Percentiles rank a stretch among this genome's conserved stretches.
These are phyloP conservation scores for Rhizodiscina lignyota DNA, from an alignment of 495 filamentous ascomycete species.

Conservation along the genomic window DNA sequence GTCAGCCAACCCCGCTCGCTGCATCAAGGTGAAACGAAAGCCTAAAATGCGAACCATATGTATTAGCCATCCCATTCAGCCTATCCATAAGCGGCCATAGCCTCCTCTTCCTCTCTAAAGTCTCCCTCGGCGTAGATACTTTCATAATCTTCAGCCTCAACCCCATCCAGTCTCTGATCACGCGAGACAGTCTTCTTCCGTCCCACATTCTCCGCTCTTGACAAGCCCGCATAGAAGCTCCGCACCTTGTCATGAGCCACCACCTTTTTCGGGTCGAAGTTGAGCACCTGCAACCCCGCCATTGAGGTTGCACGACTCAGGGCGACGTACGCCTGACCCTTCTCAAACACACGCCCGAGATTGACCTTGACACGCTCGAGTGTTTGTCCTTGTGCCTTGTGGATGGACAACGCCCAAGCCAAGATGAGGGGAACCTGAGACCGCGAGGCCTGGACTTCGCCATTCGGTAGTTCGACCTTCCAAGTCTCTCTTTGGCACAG, in stretches of 20 bases:
- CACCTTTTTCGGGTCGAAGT: conserved; percentile 81
- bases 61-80: too few species aligned
- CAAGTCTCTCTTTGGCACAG: conserved; percentile 76
- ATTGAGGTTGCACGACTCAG: conserved; percentile 74
- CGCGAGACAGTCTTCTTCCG: too few species aligned
- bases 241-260: conserved; percentile 84
- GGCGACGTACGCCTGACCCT: conserved; percentile 79
- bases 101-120: too few species aligned
- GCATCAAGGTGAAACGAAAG: too few species aligned
- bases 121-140: too few species aligned
- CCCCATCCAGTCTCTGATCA: too few species aligned
- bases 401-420: conserved; percentile 92
- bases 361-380: conserved; percentile 91
- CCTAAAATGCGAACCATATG: too few species aligned
- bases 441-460: conserved; percentile 78
- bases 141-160: too few species aligned
- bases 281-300: conserved; percentile 70
- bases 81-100: too few species aligned
- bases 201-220: conserved; percentile 28
- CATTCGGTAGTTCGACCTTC: conserved; percentile 94
- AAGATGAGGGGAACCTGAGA: conserved; percentile 72
- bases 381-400: conserved; percentile 96
- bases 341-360: conserved; percentile 82
- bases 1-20: too few species aligned
- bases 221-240: conserved; percentile 67